Evolutionary conservation across 306 rosid species (phyloP), one percentile per base, ranked within the genome.

Genomic region (Citrullus amarus): DNA sequence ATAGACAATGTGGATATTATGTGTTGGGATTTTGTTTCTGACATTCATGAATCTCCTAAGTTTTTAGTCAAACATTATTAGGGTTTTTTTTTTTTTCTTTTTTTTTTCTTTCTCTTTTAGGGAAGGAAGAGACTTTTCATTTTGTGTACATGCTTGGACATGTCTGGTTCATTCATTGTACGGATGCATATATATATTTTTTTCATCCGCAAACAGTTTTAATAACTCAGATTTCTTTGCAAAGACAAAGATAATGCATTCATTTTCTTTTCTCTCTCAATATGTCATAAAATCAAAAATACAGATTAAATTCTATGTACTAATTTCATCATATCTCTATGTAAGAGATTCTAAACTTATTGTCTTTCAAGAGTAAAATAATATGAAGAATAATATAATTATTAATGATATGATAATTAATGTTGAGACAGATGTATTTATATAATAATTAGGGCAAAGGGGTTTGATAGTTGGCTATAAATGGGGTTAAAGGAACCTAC

Each of bases 1-100:
- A 25, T 25, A 1, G 95, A 86, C 92, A 90, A 38, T 70, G 78
- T 78, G 80, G 91, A 93, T 93, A 86, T 61, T 36, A 54, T 68
- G 82, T 87, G 91, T 89, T 88, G 96, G 93, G 85, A 84, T 88
- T 83, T 82, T 75, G 58, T 56, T 85, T 83, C 88, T 82, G 88
- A 88, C 88, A 88, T 91, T 90, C 91, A 91, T 83, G 92, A 93
- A 88, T 54, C 92, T 89, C 90, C 85, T 7, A 60, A 51, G 32
- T 15, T 79, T 65, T 83, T 20, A 55, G 73, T 79, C 79, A 68
- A 25, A 75, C 63, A 46, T 71, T 61, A 81, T 67, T 53, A 50
- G 25, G 55, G 43, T 66, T 70, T 28, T 10, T 6, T 46, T 63
- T 44, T 44, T 44, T 44, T 44, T 0, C 13, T 9, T 2, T 54